These are phyloP conservation scores for Pythium apleroticum DNA, from an alignment of 352 stramenopile genomes.

Conservation along the genomic window DNA sequence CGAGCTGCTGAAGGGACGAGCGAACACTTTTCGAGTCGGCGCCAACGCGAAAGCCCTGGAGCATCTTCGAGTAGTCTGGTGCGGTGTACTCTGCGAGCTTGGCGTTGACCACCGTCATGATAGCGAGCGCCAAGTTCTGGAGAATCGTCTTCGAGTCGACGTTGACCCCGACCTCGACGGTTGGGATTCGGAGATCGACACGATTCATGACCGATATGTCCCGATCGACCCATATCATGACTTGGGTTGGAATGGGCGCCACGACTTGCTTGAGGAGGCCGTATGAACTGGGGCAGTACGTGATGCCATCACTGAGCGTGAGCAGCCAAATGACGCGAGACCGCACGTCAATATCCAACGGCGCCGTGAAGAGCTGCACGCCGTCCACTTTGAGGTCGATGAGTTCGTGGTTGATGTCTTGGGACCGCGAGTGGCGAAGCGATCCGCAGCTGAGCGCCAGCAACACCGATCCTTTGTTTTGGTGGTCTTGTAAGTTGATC, in stretches of 20 bases:
- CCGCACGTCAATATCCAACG: slow-evolving; percentile 71
- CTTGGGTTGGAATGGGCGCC: slow-evolving; percentile 52
- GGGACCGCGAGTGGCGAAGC: slow-evolving; percentile 54
- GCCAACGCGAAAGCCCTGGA: slow-evolving; percentile 26
- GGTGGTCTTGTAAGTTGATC: slow-evolving; percentile 67
- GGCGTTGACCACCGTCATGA: slow-evolving; percentile 35
- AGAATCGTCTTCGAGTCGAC: slow-evolving; percentile 62
- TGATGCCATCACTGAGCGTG: slow-evolving; percentile 43
- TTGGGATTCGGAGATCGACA: slow-evolving; percentile 58
- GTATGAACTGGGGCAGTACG: slow-evolving; percentile 60
- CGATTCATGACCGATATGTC: slow-evolving; percentile 39
- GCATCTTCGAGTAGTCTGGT: slow-evolving; percentile 36
- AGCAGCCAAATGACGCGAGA: slow-evolving; percentile 70
- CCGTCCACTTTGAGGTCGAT: slow-evolving; percentile 64
- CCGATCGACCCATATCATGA: slow-evolving; percentile 58
- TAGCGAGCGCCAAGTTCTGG: slow-evolving; percentile 43
- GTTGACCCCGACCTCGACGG: slow-evolving; percentile 50
- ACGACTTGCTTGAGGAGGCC: slow-evolving; percentile 68
- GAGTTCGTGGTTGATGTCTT: slow-evolving; percentile 47
- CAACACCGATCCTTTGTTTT: slow-evolving; percentile 69
- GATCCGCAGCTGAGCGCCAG: slow-evolving; percentile 60
- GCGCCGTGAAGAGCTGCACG: slow-evolving; percentile 64
- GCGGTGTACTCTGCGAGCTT: slow-evolving; percentile 47
- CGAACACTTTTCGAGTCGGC: slow-evolving; percentile 6
- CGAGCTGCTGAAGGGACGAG: slow-evolving; percentile 42